Evolutionary conservation across 2,329 filamentous ascomycete species (phyloP).

Genomic region (Zymoseptoria crescenta): DNA sequence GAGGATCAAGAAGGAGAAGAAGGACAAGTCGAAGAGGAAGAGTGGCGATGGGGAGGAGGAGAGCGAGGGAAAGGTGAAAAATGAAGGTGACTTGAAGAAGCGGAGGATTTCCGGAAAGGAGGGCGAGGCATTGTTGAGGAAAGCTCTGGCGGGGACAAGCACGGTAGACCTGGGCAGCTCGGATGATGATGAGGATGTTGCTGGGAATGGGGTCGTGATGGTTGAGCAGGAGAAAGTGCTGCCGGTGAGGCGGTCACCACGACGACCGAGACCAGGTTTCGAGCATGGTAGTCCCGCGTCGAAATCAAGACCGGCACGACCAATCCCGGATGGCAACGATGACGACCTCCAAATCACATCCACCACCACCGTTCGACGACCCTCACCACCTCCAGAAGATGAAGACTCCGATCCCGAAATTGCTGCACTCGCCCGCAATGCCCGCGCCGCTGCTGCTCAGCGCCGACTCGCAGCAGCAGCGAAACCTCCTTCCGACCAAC

Average conservation of each 20-base stretch:
- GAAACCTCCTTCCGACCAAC: background rate
- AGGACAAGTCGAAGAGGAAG: slow-evolving; percentile 20
- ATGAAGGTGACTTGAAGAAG: slow-evolving; percentile 17
- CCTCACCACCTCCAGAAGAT: slow-evolving; percentile 9
- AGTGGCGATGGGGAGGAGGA: slow-evolving; percentile 15
- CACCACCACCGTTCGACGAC: background rate
- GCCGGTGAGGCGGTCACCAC: slow-evolving; percentile 8
- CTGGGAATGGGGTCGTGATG: background rate
- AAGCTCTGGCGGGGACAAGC: slow-evolving; percentile 10
- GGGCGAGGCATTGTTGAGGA: slow-evolving; percentile 15
- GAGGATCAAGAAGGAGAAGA: slow-evolving; percentile 25
- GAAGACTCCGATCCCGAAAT: slow-evolving; percentile 36
- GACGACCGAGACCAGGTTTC: slow-evolving; percentile 8
- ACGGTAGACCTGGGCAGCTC: slow-evolving; percentile 6
- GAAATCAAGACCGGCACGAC: slow-evolving; percentile 7
- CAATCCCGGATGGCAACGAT: slow-evolving; percentile 11
- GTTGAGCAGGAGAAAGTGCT: slow-evolving; percentile 3
- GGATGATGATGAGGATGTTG: slow-evolving; percentile 10
- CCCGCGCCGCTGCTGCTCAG: slow-evolving; percentile 28
- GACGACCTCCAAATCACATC: slow-evolving; percentile 10
- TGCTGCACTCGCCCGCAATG: slow-evolving; percentile 35
- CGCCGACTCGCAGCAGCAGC: slow-evolving; percentile 5
- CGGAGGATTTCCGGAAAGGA: slow-evolving; percentile 24
- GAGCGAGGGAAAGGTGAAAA: slow-evolving; percentile 1
- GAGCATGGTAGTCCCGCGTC: background rate